A percentile compares a stretch with the other conserved stretches of the same genome.
Evolutionary conservation across 1,284 basidiomycete genomes (phyloP).

Genomic region (Hymenochaete sp.): DNA sequence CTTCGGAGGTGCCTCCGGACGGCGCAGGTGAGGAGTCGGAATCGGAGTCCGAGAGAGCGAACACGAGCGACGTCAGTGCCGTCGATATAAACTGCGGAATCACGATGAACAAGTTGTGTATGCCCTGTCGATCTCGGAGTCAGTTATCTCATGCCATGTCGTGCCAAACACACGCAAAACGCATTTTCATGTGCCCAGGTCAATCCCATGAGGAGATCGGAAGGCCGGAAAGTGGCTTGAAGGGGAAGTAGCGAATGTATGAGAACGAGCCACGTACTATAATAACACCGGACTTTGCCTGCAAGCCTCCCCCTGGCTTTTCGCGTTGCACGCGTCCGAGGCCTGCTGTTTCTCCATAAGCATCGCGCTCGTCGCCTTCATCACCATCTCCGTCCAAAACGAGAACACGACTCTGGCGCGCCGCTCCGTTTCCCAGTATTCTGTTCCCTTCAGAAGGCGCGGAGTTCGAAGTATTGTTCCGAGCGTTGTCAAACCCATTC

Average conservation of each 20-base stretch:
- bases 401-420: conserved; percentile 35
- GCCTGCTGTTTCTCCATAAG: conserved; percentile 3
- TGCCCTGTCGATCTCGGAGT: conserved; percentile 45
- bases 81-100: conserved; percentile 66
- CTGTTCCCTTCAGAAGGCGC: conserved; percentile 7
- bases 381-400: background rate
- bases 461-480: too few species aligned
- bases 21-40: conserved; percentile 11
- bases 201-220: too few species aligned
- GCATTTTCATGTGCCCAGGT: too few species aligned
- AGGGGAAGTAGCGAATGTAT: too few species aligned
- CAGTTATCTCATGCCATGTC: conserved; percentile 2
- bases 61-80: conserved; percentile 56
- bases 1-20: background rate
- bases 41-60: conserved; percentile 53
- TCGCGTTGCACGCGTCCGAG: too few species aligned
- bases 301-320: conserved; percentile 34
- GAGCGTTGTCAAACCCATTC: too few species aligned
- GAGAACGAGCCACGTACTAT: conserved; percentile 42
- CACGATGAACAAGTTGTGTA: conserved; percentile 88
- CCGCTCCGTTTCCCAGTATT: conserved; percentile 37
- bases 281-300: conserved; percentile 83
- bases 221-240: too few species aligned
- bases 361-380: conserved; percentile 18
- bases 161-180: background rate